Evolutionary conservation across 2,329 filamentous ascomycete species (phyloP), one percentile per base, ranked within the genome.

Genomic region (Mycocentrospora acerina): DNA sequence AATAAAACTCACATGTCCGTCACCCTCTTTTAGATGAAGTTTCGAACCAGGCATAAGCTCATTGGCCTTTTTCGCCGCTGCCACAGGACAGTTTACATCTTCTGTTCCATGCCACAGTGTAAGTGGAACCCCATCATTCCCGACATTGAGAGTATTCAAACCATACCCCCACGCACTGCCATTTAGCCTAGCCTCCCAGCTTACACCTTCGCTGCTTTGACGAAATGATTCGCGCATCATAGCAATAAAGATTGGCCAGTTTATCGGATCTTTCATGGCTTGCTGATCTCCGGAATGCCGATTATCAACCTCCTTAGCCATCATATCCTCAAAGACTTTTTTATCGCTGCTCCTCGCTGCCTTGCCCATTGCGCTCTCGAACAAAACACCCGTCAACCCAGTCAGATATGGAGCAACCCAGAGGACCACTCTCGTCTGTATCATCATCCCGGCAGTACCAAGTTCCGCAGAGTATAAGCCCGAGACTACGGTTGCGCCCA

Each of bases 71-170:
- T 40, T 34, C 3, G 47, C 53, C 58, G 57, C 59, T 10, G 35
- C 31, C 15, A 48, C 44, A 7, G 62, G 57, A 17, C 49, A 56
- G 24, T 60, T 55, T 13, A 48, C 38, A 37, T 68, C 64, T n/a
- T 57, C 45, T 3, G 34, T 43, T 0, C 62, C 64, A 49, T 67
- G 64, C 64, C 64, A 68, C 9, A 68, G 24, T 4, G 55, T 56
- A 25, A 64, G 43, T 3, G 49, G 39, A 10, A 59, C 36, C 1
- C 43, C 47, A 3, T 37, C 29, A 8, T 51, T 46, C 10, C 48
- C 55, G 15, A 54, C 43, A 18, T 42, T 32, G 19, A 67, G 37
- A 2, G 63, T 51, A 13, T 50, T 40, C 15, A 67, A 44, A 28
- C 60, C 55, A 31, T 66, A 68, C 4, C 56, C 63, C 63, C 62